Base-by-base conservation (phyloP, 768 basidiomycete species). In the Termitomyces sp. region DNA sequence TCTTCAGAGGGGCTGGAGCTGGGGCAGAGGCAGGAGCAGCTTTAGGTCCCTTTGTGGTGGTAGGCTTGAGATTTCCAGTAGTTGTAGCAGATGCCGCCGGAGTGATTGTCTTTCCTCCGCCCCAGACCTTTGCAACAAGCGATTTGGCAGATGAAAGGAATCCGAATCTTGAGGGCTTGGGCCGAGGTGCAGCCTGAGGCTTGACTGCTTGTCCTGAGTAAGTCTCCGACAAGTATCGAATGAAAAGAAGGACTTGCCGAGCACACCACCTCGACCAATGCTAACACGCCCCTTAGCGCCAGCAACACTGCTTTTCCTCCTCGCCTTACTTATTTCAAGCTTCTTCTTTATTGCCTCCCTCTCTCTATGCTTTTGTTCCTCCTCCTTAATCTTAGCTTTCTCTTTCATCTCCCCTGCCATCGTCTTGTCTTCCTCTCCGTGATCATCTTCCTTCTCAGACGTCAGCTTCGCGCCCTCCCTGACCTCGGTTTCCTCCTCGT, bases 101-200 rank as follows among this genome's bases (percentile, higher is more conserved):
- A 41, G n/a, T 18, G 8, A 3, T 56, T 10, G 68, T 42, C 63
- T 77, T 79, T 8, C 75, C 82, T 61, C 86, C 76, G 63, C 83
- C 84, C 88, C 88, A 91, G 1, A 92, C 87, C 61, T 80, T 88
- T 63, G 79, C 76, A 4, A 91, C 88, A 3, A 91, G 72, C 0
- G 82, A 80, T 67, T 89, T 91, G 8, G 90, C 85, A 18, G 79
- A 84, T 22, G 85, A 78, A 6, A 92, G 69, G 73, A 92, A 89
- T 1, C 87, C 90, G 57, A 89, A 84, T 37, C 83, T 80, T 4
- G 83, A 75, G 1, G 82, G 72, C 61, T 82, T 82, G 12, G 46
- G n/a, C 18, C 24, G 42, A 5, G 70, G 22, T 26, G 49, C 10
- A 5, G 52, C 67, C 64, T 74, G 74, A 3, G 72, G 72, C 72